Conservation (phyloP, 257 asterid species). For the Capsicum pubescens region DNA sequence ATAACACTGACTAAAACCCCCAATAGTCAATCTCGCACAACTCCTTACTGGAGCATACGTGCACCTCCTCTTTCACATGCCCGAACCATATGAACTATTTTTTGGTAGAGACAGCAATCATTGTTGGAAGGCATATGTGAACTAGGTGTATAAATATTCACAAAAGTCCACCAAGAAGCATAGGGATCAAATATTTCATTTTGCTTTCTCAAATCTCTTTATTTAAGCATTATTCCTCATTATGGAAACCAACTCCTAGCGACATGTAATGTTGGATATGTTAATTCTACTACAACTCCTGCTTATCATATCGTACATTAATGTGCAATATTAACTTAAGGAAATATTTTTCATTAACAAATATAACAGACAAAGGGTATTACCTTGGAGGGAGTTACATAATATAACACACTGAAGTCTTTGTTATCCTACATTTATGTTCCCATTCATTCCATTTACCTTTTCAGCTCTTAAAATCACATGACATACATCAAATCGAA, state of each 20-base stretch:
- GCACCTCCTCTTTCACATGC: neutral
- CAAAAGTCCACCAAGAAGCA: neutral
- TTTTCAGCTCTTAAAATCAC: too few species aligned
- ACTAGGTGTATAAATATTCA: neutral
- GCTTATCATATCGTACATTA: neutral
- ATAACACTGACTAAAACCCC: neutral
- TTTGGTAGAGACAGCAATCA: constrained; percentile 8
- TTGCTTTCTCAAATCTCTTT: neutral
- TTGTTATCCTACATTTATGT: neutral
- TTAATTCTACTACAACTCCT: neutral
- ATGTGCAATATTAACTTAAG: neutral
- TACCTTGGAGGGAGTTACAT: neutral
- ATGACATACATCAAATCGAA: neutral
- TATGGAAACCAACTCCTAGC: neutral
- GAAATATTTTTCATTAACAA: neutral
- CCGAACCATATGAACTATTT: neutral
- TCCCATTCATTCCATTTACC: too few species aligned
- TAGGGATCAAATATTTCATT: neutral
- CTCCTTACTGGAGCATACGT: neutral
- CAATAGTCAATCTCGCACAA: neutral
- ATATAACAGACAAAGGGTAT: neutral
- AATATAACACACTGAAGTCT: neutral
- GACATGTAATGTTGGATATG: neutral
- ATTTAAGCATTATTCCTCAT: neutral
- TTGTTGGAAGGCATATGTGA: neutral